phyloP scores from a whole-genome alignment of 2,329 filamentous ascomycete genomes.

The Epichloe hybrida region DNA sequence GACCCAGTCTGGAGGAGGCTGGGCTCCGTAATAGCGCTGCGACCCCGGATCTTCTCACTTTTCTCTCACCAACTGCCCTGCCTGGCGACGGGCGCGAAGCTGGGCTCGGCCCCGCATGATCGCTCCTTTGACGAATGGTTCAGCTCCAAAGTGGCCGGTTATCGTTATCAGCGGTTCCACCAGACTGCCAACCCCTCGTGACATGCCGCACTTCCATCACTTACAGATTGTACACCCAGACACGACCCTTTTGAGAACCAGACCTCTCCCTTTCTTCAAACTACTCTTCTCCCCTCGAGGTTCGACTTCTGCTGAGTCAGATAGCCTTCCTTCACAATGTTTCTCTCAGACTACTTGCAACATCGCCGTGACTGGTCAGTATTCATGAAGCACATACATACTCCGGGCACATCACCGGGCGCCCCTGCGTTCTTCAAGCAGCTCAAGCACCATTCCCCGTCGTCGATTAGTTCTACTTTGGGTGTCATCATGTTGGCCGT shows the following conservation, averaged over 20 bases:
- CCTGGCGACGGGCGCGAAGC: background rate
- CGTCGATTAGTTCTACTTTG: background rate
- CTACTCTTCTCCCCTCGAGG: background rate
- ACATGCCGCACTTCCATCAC: constrained; percentile 4
- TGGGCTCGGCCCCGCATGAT: background rate
- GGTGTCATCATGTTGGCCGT: no score
- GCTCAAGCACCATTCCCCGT: background rate
- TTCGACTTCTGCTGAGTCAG: background rate
- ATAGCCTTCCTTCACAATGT: constrained; percentile 16
- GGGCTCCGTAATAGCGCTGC: background rate
- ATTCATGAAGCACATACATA: background rate
- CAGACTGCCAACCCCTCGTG: constrained; percentile 6
- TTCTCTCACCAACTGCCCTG: constrained; percentile 2
- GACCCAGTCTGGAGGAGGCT: no score
- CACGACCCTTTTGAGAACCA: background rate
- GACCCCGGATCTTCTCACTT: background rate
- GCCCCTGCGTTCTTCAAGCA: background rate
- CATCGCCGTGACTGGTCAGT: constrained; percentile 56
- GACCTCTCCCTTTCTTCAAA: background rate
- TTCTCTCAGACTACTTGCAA: constrained; percentile 47
- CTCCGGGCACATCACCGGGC: no score
- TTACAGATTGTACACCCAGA: background rate
- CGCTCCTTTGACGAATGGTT: background rate
- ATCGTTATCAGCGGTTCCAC: constrained; percentile 7
- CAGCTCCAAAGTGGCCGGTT: background rate